Evolutionary conservation across 768 basidiomycete genomes (phyloP), one percentile per base, ranked within the genome.

Genomic region (Pleurotus tuber-regium): DNA sequence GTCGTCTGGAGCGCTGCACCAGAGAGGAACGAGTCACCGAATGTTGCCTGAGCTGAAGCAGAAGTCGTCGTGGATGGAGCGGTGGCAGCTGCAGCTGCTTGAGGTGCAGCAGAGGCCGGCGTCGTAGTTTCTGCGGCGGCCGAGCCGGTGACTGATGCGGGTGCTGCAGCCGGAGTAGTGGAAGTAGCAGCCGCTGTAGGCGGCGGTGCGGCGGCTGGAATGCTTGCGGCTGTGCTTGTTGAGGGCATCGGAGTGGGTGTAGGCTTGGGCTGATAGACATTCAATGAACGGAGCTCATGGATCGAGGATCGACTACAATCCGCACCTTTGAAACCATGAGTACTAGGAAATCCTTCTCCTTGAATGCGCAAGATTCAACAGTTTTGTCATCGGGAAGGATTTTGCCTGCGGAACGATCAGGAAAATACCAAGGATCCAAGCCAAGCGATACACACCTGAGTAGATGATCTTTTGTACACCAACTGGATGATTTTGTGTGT

Each of bases 281-380:
- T 49, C 12, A 48, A 36, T 38, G 9, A 21, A 41, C 40, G 9
- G 43, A 35, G 29, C 33, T 49, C 28, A 44, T 42, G 25, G 49
- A n/a, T 21, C n/a, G 33, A 49, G 16, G 43, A 35, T 46, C 11
- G 33, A 35, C 18, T 31, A 29, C 19, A 25, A 48, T 31, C 38
- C 73, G 42, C 56, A 95, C 95, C 84, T 97, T 98, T 44, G 93
- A 83, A 28, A 98, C 91, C 96, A 98, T 99, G 36, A 99, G 83
- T n/a, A 99, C 97, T 54, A 98, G 73, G 73, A 99, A 99, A 68
- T 97, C 96, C 74, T 97, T 98, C 71, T 98, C 96, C 73, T 97
- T 95, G 76, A 98, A 90, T 49, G 87, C 83, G 62, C 87, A 89
- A 40, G 89, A 87, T 60, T 80, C 89, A 29, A 99, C 80, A 1